Evolutionary conservation across 2,329 filamentous ascomycete species (phyloP).

Genomic region (Tolypocladium endophyticum): DNA sequence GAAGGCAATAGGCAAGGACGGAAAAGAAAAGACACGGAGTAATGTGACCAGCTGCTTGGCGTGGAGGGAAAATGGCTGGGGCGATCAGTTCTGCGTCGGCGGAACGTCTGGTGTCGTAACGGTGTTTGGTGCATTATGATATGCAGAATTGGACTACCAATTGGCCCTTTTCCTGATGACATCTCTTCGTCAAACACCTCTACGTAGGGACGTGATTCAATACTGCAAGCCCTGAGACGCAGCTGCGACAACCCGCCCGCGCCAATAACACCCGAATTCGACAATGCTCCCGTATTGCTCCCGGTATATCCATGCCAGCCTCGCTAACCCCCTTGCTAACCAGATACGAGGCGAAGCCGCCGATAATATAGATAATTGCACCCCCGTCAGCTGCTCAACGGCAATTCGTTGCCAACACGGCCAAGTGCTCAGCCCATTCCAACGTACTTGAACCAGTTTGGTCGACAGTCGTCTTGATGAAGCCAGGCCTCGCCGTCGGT

Average conservation of each 20-base stretch:
- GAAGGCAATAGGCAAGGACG: constrained; percentile 46
- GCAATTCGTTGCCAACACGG: constrained; percentile 1
- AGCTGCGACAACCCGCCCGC: neutral
- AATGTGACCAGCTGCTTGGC: constrained; percentile 53
- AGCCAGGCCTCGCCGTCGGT: constrained; percentile 83
- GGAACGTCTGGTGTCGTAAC: constrained; percentile 57
- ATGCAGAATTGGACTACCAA: constrained; percentile 3
- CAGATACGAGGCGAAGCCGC: neutral
- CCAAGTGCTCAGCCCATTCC: constrained; percentile 54
- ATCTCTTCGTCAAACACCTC: neutral
- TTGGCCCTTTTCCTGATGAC: neutral
- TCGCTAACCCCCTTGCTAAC: neutral
- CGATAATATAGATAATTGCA: neutral
- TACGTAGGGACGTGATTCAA: neutral
- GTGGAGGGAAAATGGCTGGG: constrained; percentile 52
- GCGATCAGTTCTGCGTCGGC: constrained; percentile 54
- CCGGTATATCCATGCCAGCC: neutral
- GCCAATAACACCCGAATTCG: constrained; percentile 4
- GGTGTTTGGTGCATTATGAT: constrained; percentile 39
- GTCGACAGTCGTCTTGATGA: constrained; percentile 83
- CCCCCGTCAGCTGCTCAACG: neutral
- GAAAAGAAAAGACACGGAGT: constrained; percentile 46
- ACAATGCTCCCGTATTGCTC: neutral
- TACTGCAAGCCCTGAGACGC: neutral
- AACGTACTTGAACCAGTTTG: constrained; percentile 94